Base-by-base conservation (phyloP, 192 early-diverging fungal species). In the Gonapodya sp. region DNA sequence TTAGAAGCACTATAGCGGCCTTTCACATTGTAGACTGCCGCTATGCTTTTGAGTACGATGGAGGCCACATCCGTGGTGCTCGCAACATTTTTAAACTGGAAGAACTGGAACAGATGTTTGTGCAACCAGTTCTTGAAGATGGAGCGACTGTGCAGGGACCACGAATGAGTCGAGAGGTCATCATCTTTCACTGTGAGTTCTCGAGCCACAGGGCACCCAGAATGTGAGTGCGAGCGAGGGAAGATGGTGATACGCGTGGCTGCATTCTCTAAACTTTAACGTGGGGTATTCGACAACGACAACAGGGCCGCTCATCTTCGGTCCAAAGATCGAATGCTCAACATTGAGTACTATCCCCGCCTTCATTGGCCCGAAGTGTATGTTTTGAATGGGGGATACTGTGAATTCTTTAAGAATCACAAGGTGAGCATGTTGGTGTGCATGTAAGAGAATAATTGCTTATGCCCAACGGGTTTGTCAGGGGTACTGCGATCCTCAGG, bases 141-240 rank as follows among this genome's bases (percentile, higher is more conserved):
- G 14, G 82, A 81, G 88, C 86, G 24, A 82, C 80, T 0, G 88
- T 93, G 18, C 8, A 64, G 24, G n/a, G n/a, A n/a, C 46, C 46
- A 16, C 46, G 8, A 8, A 64, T 64, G 46, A 64, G 46, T 24
- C 8, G 46, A 24, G 46, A 64, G 8, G 46, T 64, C 46, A 83
- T 96, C 1, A 87, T 96, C 24, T 92, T 96, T 81, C 94, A 95
- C 83, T 96, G 95, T 87, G 95, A 96, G 86, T 96, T 93, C 81
- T 94, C 92, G 31, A 86, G 87, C 31, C 92, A 95, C 80, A 86
- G 95, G 0, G 95, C 91, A 16, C 95, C 95, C 0, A 87, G 89
- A 78, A 94, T 96, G 94, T 92, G 82, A 79, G 87, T 81, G 46
- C 24, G 46, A 16, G 24, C 24, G 8, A 64, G 46, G 46, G 46